Conservation (phyloP, 768 basidiomycete genomes). For the Omphalotus guepiniiformis region DNA sequence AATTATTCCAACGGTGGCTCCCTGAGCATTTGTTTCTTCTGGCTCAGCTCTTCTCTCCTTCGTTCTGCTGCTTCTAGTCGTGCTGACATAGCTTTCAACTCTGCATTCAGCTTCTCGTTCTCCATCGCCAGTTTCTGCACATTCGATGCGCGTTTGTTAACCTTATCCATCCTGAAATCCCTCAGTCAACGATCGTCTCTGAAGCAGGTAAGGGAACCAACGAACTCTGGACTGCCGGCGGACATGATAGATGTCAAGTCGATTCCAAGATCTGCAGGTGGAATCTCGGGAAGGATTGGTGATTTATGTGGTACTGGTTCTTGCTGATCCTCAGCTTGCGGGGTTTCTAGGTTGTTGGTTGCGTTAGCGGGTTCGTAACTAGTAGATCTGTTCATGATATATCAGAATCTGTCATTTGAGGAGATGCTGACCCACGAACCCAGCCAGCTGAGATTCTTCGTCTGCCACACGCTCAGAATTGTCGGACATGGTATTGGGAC, state of each 20-base stretch:
- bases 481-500: too few species aligned
- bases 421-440: too few species aligned
- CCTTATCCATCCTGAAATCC: constrained; percentile 38
- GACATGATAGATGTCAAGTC: constrained; percentile 32
- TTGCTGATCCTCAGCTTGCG: neutral
- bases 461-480: too few species aligned
- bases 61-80: constrained; percentile 72
- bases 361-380: neutral
- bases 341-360: neutral
- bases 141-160: constrained; percentile 72
- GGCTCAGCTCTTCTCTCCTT: constrained; percentile 44
- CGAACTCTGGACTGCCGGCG: constrained; percentile 9
- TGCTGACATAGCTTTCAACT: constrained; percentile 72
- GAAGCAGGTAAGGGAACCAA: constrained; percentile 6
- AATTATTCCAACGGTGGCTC: constrained; percentile 20
- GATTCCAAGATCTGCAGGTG: constrained; percentile 34
- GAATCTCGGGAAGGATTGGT: constrained; percentile 42
- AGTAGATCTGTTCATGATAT: neutral
- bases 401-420: too few species aligned
- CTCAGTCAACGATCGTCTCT: constrained; percentile 16
- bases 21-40: constrained; percentile 29
- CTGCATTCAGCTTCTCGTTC: constrained; percentile 73
- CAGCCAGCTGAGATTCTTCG: too few species aligned
- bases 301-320: neutral
- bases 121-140: constrained; percentile 74